These are phyloP conservation scores for Scalesia atractyloides DNA, from an alignment of 129 eudicot genomes.

Conservation along the genomic window DNA sequence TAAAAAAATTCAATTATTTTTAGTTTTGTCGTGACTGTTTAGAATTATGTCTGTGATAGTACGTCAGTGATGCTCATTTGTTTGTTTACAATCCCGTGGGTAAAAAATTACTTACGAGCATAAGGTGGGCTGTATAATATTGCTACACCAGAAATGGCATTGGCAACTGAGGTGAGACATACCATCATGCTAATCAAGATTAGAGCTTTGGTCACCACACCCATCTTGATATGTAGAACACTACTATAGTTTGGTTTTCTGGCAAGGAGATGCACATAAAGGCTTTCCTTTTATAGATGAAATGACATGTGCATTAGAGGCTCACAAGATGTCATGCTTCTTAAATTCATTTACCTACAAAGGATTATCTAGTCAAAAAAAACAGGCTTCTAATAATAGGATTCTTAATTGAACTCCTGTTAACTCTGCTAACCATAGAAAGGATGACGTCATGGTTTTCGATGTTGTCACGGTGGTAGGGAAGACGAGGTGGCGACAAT, in stretches of 20 bases:
- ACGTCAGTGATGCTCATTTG: too few species aligned
- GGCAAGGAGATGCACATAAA: not conserved
- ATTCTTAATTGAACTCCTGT: not conserved
- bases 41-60: too few species aligned
- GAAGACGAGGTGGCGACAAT: too few species aligned
- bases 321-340: not conserved
- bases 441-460: too few species aligned
- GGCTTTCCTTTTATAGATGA: slow-evolving; percentile 10
- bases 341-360: not conserved
- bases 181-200: slow-evolving; percentile 20
- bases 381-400: slow-evolving; percentile 1
- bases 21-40: too few species aligned
- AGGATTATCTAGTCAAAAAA: slow-evolving; percentile 11
- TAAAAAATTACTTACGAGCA: slow-evolving; percentile 33
- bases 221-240: slow-evolving; percentile 11
- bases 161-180: slow-evolving; percentile 21
- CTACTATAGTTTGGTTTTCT: not conserved
- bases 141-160: slow-evolving; percentile 38
- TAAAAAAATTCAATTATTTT: too few species aligned
- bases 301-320: not conserved
- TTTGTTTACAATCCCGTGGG: not conserved
- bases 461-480: too few species aligned
- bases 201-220: slow-evolving; percentile 17
- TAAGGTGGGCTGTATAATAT: slow-evolving; percentile 37
- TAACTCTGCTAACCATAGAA: not conserved